These are phyloP conservation scores for Russula earlei DNA, from an alignment of 768 basidiomycete genomes.

Conservation along the genomic window DNA sequence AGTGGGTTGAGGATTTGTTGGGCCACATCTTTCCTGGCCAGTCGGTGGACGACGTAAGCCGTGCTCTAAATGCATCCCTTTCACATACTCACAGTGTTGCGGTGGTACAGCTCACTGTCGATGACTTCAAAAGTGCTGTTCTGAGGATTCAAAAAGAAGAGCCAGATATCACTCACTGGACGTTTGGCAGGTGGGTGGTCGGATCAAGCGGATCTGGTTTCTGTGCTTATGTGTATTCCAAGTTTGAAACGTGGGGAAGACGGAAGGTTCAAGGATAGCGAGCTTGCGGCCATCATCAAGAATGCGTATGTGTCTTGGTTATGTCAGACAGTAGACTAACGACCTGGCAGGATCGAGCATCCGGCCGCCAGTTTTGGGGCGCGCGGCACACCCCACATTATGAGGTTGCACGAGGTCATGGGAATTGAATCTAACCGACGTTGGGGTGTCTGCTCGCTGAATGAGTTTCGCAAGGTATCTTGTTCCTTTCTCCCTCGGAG, in stretches of 20 bases:
- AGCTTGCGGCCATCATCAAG: conserved; percentile 58
- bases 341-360: conserved; percentile 47
- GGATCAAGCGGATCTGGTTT: neutral
- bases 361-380: conserved; percentile 70
- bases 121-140: conserved; percentile 45
- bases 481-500: neutral
- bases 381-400: conserved; percentile 57
- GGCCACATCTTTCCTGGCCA: conserved; percentile 44
- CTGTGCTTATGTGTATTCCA: conserved; percentile 22
- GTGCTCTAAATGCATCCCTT: neutral
- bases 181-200: conserved; percentile 46
- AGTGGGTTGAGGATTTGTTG: conserved; percentile 52
- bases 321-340: neutral
- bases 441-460: conserved; percentile 79
- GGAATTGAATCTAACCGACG: conserved; percentile 65
- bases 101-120: conserved; percentile 27
- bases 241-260: conserved; percentile 51
- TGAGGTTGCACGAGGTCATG: conserved; percentile 77
- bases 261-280: conserved; percentile 57
- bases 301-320: conserved; percentile 43
- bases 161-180: conserved; percentile 51
- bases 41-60: conserved; percentile 31
- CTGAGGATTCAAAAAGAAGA: conserved; percentile 32
- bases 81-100: neutral
- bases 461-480: conserved; percentile 65